These are phyloP conservation scores for Cymbidium sinense DNA, from an alignment of 106 monocot species.

Conservation along the genomic window DNA sequence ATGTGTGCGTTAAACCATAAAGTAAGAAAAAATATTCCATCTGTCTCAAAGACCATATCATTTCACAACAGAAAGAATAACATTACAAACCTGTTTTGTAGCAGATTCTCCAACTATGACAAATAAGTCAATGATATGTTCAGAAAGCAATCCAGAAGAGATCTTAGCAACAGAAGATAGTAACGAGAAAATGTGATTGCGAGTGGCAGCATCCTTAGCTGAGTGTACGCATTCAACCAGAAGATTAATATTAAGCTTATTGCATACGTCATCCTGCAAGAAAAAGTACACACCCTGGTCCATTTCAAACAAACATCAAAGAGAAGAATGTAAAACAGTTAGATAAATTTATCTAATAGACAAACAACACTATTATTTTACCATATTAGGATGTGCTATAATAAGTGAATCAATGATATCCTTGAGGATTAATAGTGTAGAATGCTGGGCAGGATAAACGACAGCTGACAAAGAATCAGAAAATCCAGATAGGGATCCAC, in stretches of 20 bases:
- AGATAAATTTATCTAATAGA: not conserved
- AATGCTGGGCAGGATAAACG: constrained; percentile 53
- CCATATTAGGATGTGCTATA: constrained; percentile 18
- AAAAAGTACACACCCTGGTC: not conserved
- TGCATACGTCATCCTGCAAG: constrained; percentile 49
- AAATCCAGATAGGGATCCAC: constrained; percentile 15
- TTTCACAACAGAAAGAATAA: not conserved
- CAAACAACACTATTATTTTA: not conserved
- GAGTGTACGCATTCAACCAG: constrained; percentile 59
- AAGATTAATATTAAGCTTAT: constrained; percentile 34
- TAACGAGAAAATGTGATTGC: constrained; percentile 64
- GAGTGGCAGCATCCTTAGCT: constrained; percentile 40
- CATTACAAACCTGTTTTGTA: constrained; percentile 53
- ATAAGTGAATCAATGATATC: constrained; percentile 48
- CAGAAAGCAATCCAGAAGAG: constrained; percentile 54
- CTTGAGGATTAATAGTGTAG: constrained; percentile 59
- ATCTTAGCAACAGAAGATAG: constrained; percentile 66
- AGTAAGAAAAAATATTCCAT: not conserved
- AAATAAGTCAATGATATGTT: constrained; percentile 62
- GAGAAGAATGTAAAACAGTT: not conserved
- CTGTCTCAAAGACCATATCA: not conserved
- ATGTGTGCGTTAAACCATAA: too few relatives aligned
- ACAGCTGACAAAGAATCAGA: constrained; percentile 19
- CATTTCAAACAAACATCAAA: not conserved
- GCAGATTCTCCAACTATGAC: constrained; percentile 63